Evolutionary conservation across 345 rosid species (phyloP).

Genomic region (Triadica sebifera): DNA sequence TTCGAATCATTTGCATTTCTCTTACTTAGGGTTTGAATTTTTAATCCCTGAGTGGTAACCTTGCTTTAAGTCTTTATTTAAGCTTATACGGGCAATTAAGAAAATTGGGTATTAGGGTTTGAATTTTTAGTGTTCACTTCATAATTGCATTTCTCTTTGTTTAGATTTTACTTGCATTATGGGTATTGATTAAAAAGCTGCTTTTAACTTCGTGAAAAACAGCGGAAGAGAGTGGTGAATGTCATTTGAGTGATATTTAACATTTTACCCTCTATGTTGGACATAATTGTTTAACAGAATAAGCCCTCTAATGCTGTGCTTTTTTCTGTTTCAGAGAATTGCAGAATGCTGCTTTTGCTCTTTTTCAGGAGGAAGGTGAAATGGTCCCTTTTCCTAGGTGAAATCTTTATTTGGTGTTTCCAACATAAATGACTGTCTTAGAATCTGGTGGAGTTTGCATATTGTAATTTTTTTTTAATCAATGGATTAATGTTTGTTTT

Average conservation of each 20-base stretch:
- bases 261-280: neutral
- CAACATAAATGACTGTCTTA: neutral
- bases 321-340: neutral
- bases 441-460: neutral
- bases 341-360: neutral
- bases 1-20: neutral
- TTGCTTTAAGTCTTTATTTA: no score
- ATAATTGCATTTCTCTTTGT: neutral
- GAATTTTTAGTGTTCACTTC: neutral
- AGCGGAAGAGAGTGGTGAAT: neutral
- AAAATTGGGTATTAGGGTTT: neutral
- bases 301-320: neutral
- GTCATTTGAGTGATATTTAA: neutral
- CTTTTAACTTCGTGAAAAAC: neutral
- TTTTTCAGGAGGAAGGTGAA: neutral
- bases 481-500: neutral
- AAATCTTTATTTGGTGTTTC: neutral
- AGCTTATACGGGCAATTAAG: neutral
- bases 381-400: neutral
- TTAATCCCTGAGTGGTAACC: neutral
- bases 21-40: no score
- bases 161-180: no score
- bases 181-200: neutral
- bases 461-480: neutral
- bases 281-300: neutral